A percentile compares a stretch with the other conserved stretches of the same genome.
phyloP scores from a whole-genome alignment of 441 rosid species.

The Arabidopsis hybrid region DNA sequence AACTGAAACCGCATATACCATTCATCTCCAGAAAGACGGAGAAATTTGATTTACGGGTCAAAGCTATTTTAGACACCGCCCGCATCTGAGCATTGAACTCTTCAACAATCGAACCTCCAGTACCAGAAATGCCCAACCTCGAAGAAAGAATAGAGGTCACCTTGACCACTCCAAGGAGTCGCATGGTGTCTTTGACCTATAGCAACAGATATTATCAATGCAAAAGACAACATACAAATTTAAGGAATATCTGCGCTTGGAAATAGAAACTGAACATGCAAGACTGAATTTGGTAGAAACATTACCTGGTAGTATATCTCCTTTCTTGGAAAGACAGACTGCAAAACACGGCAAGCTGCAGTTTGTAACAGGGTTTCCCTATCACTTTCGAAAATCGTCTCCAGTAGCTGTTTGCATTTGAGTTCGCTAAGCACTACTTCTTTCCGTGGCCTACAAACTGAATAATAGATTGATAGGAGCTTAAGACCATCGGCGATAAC shows the following conservation, averaged over 20 bases:
- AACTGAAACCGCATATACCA: constrained; percentile 57
- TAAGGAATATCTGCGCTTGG: constrained; percentile 5
- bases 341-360: constrained; percentile 94
- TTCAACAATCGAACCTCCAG: constrained; percentile 90
- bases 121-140: constrained; percentile 85
- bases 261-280: constrained; percentile 36
- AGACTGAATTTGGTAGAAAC: constrained; percentile 22
- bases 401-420: constrained; percentile 88
- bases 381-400: constrained; percentile 91
- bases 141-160: constrained; percentile 80
- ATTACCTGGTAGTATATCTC: constrained; percentile 92
- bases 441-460: constrained; percentile 63
- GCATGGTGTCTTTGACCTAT: constrained; percentile 95
- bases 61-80: constrained; percentile 98
- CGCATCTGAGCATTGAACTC: constrained; percentile 99
- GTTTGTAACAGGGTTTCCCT: constrained; percentile 92
- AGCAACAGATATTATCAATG: constrained; percentile 40
- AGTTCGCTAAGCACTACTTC: constrained; percentile 69
- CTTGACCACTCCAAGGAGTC: constrained; percentile 97
- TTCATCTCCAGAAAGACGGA: constrained; percentile 81
- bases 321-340: constrained; percentile 84
- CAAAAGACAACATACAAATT: constrained; percentile 24
- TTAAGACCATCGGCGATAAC: constrained; percentile 96
- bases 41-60: constrained; percentile 92
- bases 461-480: constrained; percentile 82